phyloP scores from a whole-genome alignment of 805 yeast species.

The Yamadazyma paraphyllophila region DNA sequence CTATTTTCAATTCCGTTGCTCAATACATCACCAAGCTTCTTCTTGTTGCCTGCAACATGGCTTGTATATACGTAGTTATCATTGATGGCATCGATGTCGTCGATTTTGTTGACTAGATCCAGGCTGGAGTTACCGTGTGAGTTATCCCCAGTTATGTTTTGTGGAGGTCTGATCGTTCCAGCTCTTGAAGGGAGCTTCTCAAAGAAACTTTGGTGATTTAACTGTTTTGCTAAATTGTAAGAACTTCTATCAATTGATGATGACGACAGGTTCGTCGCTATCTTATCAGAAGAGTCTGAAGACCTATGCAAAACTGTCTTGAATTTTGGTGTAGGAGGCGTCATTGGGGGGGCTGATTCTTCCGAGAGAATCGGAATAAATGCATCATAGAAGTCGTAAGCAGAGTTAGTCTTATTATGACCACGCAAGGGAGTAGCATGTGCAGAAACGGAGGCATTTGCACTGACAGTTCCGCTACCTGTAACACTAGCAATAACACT shows the following conservation, averaged over 20 bases:
- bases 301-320: conserved; percentile 6
- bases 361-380: conserved; percentile 38
- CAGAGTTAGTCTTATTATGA: conserved; percentile 13
- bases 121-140: conserved; percentile 22
- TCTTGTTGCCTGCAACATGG: conserved; percentile 9
- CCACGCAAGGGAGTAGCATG: not conserved
- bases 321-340: conserved; percentile 9
- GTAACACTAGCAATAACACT: not conserved
- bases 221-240: conserved; percentile 34
- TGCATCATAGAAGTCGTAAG: conserved; percentile 43
- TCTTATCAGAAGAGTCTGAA: conserved; percentile 6
- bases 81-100: conserved; percentile 26
- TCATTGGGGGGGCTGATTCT: conserved; percentile 3
- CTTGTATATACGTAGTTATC: conserved; percentile 25
- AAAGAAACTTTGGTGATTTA: conserved; percentile 32
- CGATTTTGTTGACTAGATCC: conserved; percentile 21
- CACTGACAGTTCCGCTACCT: not conserved
- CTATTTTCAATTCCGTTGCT: conserved; percentile 21
- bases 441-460: not conserved
- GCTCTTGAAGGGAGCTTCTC: conserved; percentile 39
- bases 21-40: conserved; percentile 11
- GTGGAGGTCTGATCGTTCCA: conserved; percentile 18
- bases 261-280: not conserved
- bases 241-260: conserved; percentile 4
- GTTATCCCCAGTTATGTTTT: not conserved